Percentiles rank a stretch among this genome's conserved stretches.
Evolutionary conservation across 2,329 filamentous ascomycete species (phyloP).

Genomic region (Xylaria sp.): DNA sequence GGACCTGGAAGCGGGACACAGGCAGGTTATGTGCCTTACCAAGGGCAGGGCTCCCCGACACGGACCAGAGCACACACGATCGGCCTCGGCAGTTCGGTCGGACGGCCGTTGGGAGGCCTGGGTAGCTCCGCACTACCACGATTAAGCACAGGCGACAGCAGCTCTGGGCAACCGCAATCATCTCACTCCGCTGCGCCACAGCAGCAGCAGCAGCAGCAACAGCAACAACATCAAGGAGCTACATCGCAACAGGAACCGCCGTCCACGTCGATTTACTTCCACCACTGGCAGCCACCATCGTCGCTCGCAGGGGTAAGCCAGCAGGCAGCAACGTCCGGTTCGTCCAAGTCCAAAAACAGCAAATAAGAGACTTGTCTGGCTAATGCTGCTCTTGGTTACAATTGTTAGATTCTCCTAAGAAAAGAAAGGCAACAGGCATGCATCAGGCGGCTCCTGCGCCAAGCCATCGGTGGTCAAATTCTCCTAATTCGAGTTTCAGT

Average conservation of each 20-base stretch:
- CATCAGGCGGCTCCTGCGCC: slow-evolving; percentile 45
- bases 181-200: slow-evolving; percentile 39
- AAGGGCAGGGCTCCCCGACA: slow-evolving; percentile 43
- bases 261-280: slow-evolving; percentile 78
- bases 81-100: slow-evolving; percentile 35
- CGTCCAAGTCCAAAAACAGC: slow-evolving; percentile 50
- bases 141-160: slow-evolving; percentile 42
- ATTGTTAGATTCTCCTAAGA: slow-evolving; percentile 73
- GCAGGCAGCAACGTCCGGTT: slow-evolving; percentile 70
- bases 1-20: slow-evolving; percentile 38
- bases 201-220: slow-evolving; percentile 42
- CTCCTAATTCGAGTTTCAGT: slow-evolving; percentile 46
- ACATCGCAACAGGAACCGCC: slow-evolving; percentile 56
- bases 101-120: slow-evolving; percentile 35
- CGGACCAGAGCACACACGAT: slow-evolving; percentile 48
- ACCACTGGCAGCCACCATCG: slow-evolving; percentile 83
- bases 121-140: slow-evolving; percentile 39
- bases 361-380: slow-evolving; percentile 38
- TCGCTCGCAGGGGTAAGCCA: slow-evolving; percentile 59
- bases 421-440: slow-evolving; percentile 68
- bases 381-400: slow-evolving; percentile 45
- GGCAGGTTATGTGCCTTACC: slow-evolving; percentile 40
- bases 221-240: slow-evolving; percentile 40
- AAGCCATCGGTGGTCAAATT: slow-evolving; percentile 42
- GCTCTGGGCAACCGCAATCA: slow-evolving; percentile 37